Base-by-base conservation (phyloP, 2,329 filamentous ascomycete species). In the Penicillium brasilianum region DNA sequence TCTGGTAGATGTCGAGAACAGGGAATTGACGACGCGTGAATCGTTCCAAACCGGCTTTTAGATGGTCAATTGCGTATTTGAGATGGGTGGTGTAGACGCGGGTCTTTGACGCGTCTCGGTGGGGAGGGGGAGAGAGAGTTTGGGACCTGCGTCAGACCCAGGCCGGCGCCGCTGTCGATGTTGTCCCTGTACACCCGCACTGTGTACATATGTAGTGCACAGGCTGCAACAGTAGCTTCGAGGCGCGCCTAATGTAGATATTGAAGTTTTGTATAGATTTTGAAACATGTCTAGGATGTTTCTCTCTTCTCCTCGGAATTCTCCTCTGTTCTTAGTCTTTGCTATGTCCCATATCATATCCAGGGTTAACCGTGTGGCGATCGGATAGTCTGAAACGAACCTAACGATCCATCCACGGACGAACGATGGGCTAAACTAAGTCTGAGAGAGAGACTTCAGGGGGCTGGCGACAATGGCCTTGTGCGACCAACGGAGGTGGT, bases 71-170 rank as follows among this genome's bases (percentile, higher is more conserved):
- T 57, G 55, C 37, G 55, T 25, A 10, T 22, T 11, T 28, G 16
- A 18, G 25, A 5, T 36, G 20, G 30, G 37, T 56, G 50, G 25
- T 49, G 59, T 25, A 28, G 41, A 60, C 60, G 62, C 60, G 62
- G 32, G 25, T 50, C 7, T 50, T 50, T 32, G 46, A 34, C 46
- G 46, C 46, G 46, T 50, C 28, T 10, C 28, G 30, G 46, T 7
- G 25, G 22, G 28, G 43, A n/a, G n/a, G n/a, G n/a, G n/a, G n/a
- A n/a, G n/a, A 28, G 32, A 50, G 28, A 50, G 46, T 50, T 50
- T 25, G 30, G 46, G 25, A 50, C 46, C 46, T 50, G 46, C 46
- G 28, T 34, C 46, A 9, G 41, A 30, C 39, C n/a, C 20, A 30
- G 22, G 8, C 55, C 20, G 22, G 28, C 20, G 22, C 3, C 32